These are phyloP conservation scores for Vitis hybrid DNA, from an alignment of 177 flowering plant species.

Conservation along the genomic window DNA sequence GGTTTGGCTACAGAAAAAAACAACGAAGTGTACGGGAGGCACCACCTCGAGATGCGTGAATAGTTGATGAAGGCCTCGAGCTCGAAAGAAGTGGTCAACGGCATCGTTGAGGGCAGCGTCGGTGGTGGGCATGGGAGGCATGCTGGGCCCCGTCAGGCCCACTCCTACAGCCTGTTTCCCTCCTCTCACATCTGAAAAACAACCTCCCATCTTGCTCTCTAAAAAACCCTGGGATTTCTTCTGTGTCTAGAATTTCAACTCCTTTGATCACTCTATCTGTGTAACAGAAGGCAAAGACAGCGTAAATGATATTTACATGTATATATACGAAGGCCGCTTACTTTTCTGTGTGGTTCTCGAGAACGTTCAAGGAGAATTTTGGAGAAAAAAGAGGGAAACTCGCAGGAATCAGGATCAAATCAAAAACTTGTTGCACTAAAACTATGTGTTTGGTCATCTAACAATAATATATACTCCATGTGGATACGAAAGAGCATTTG, in stretches of 20 bases:
- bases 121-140: not conserved
- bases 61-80: slow-evolving; percentile 38
- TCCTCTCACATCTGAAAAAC: slow-evolving; percentile 45
- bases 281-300: no score
- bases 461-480: no score
- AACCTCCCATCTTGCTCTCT: slow-evolving; percentile 39
- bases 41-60: slow-evolving; percentile 52
- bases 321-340: no score
- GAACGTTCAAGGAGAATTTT: no score
- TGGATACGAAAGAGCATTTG: no score
- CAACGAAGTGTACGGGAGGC: not conserved
- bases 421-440: no score
- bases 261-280: no score
- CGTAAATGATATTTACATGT: no score
- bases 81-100: slow-evolving; percentile 42
- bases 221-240: not conserved
- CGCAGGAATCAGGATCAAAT: not conserved
- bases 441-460: not conserved
- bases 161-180: slow-evolving; percentile 48
- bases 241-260: not conserved
- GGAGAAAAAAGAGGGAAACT: no score
- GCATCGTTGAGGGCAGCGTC: slow-evolving; percentile 42
- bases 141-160: slow-evolving; percentile 8
- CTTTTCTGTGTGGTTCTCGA: no score
- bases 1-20: not conserved